A percentile compares a stretch with the other conserved stretches of the same genome.
phyloP scores from a whole-genome alignment of 805 yeast species.

The Blastobotrys robertii region DNA sequence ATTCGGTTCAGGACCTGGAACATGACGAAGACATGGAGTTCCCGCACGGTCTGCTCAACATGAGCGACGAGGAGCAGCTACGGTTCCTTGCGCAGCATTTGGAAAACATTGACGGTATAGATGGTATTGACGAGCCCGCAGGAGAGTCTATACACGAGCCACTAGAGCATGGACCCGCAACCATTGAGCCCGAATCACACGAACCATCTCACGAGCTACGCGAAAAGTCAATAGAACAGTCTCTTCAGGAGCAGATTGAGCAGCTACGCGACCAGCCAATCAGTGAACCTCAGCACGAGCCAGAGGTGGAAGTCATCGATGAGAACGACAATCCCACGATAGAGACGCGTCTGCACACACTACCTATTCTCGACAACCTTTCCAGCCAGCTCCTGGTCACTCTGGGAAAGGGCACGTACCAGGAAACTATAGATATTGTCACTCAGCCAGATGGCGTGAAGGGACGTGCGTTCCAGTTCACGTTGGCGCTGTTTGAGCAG shows the following conservation, averaged over 20 bases:
- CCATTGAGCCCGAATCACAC: background rate
- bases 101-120: constrained; percentile 9
- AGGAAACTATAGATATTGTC: constrained; percentile 61
- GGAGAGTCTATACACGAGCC: background rate
- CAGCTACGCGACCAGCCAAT: background rate
- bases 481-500: constrained; percentile 70
- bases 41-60: constrained; percentile 7
- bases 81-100: constrained; percentile 22
- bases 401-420: constrained; percentile 61
- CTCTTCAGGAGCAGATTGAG: background rate
- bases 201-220: background rate
- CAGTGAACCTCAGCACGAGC: too few species aligned
- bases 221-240: background rate
- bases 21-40: constrained; percentile 1
- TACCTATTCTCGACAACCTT: constrained; percentile 72
- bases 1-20: constrained; percentile 1
- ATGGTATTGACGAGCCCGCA: background rate
- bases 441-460: constrained; percentile 55
- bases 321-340: background rate
- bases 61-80: constrained; percentile 22
- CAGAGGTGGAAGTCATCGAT: too few species aligned
- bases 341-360: constrained; percentile 4
- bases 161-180: background rate
- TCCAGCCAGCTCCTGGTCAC: constrained; percentile 71
- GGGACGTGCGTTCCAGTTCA: constrained; percentile 49